A percentile compares a stretch with the other conserved stretches of the same genome.
Evolutionary conservation across 495 filamentous ascomycete genomes (phyloP).

Genomic region (Aspergillus funiculosus): DNA sequence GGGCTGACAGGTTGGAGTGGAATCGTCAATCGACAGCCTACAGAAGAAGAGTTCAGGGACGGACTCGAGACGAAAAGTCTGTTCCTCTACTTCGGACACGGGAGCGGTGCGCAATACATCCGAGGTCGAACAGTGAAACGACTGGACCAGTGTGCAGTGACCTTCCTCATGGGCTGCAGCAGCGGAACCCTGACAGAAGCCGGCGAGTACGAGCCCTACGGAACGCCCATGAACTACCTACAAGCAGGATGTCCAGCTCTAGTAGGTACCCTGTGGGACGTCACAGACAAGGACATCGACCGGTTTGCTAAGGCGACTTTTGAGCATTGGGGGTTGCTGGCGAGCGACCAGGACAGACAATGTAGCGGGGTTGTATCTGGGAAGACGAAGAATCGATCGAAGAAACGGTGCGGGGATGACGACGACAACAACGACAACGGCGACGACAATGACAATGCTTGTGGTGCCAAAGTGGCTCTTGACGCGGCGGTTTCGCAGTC

Average conservation of each 20-base stretch:
- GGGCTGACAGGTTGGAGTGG: constrained; percentile 56
- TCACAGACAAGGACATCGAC: constrained; percentile 95
- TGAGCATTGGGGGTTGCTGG: constrained; percentile 77
- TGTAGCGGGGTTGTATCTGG: too few species aligned
- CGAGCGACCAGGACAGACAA: constrained; percentile 6
- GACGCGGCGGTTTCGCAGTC: constrained; percentile 74
- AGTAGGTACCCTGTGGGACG: constrained; percentile 91
- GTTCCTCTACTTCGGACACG: constrained; percentile 92
- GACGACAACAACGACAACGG: too few species aligned
- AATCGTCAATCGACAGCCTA: constrained; percentile 61
- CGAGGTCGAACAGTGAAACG: constrained; percentile 70
- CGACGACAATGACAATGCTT: too few species aligned
- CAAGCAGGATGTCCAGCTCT: constrained; percentile 77
- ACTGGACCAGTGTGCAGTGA: constrained; percentile 69
- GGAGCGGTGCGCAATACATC: constrained; percentile 91
- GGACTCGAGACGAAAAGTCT: constrained; percentile 57
- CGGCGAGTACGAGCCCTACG: constrained; percentile 83
- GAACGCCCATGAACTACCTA: constrained; percentile 86
- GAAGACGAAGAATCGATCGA: neutral
- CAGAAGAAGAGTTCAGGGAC: constrained; percentile 66
- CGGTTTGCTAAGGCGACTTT: constrained; percentile 72
- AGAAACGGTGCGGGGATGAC: too few species aligned
- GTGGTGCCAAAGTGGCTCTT: constrained; percentile 41
- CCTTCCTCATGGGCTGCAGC: constrained; percentile 89
- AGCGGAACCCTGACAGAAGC: constrained; percentile 70